Evolutionary conservation across 2,329 filamentous ascomycete genomes (phyloP).

Genomic region (Lachnellula arida): DNA sequence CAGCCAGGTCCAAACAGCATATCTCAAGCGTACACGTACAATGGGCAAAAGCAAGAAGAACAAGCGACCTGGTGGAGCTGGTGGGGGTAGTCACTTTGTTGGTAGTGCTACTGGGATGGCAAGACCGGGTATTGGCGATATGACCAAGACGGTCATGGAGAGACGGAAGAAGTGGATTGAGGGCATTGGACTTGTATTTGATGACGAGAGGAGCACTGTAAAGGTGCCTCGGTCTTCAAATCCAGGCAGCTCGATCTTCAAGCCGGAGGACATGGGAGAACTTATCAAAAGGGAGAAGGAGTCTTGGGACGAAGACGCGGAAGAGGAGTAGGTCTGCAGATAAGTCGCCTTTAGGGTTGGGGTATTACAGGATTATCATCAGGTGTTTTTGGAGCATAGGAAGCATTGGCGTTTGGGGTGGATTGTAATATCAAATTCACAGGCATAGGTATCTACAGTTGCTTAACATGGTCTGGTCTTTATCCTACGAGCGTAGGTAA

Average conservation of each 20-base stretch:
- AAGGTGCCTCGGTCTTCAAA: constrained; percentile 65
- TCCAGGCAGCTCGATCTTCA: constrained; percentile 67
- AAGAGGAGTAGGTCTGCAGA: constrained; percentile 27
- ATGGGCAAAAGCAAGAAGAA: constrained; percentile 93
- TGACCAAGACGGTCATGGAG: constrained; percentile 90
- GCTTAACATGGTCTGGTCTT: neutral
- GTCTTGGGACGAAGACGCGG: constrained; percentile 64
- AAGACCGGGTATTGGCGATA: constrained; percentile 80
- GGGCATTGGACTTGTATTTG: constrained; percentile 85
- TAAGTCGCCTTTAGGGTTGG: neutral
- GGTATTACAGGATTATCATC: neutral
- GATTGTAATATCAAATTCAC: neutral
- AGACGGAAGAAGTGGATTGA: constrained; percentile 83
- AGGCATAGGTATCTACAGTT: neutral
- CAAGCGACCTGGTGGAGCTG: constrained; percentile 71
- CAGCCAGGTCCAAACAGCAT: constrained; percentile 88
- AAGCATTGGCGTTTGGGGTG: neutral
- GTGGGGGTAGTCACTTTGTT: constrained; percentile 62
- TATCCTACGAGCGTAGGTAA: neutral
- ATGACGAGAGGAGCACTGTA: constrained; percentile 65
- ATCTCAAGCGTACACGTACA: constrained; percentile 90
- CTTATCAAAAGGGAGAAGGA: constrained; percentile 77
- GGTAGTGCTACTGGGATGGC: constrained; percentile 58
- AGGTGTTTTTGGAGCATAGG: neutral
- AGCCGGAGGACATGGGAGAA: constrained; percentile 64